Evolutionary conservation across 768 basidiomycete species (phyloP).

Genomic region (Leccinum disarticulatum): DNA sequence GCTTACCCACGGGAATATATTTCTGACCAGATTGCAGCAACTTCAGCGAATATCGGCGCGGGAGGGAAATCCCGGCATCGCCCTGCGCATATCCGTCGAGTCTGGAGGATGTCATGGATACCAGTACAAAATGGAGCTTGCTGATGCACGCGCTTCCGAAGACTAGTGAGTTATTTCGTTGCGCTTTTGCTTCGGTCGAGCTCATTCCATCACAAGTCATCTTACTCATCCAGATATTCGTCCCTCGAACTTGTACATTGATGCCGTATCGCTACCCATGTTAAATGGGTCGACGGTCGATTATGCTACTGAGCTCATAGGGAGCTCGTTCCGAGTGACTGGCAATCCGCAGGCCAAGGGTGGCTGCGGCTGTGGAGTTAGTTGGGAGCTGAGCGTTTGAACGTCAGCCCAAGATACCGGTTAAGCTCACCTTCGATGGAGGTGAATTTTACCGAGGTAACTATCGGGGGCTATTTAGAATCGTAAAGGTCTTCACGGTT

Average conservation of each 20-base stretch:
- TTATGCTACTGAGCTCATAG: conserved; percentile 92
- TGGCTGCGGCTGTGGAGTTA: conserved; percentile 94
- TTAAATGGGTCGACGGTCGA: conserved; percentile 89
- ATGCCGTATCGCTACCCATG: conserved; percentile 80
- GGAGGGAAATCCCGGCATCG: conserved; percentile 61
- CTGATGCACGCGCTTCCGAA: conserved; percentile 57
- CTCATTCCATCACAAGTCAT: conserved; percentile 42
- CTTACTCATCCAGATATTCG: conserved; percentile 70
- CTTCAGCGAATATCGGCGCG: conserved; percentile 61
- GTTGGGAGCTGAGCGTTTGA: conserved; percentile 57
- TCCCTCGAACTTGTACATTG: conserved; percentile 79
- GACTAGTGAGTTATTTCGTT: conserved; percentile 70
- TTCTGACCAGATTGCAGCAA: conserved; percentile 54
- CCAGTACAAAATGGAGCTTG: conserved; percentile 90
- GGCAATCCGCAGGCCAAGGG: conserved; percentile 92
- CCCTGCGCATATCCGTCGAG: conserved; percentile 82
- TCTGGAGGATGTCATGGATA: conserved; percentile 98
- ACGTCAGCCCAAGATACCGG: neutral
- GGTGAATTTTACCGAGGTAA: neutral
- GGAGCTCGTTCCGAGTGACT: conserved; percentile 79
- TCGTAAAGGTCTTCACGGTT: neutral
- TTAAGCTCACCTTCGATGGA: neutral
- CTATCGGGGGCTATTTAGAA: neutral
- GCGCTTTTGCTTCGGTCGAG: neutral
- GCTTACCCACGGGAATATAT: neutral